Base-by-base conservation (phyloP, 116 monocot genomes). In the Trichopus zeylanicus region DNA sequence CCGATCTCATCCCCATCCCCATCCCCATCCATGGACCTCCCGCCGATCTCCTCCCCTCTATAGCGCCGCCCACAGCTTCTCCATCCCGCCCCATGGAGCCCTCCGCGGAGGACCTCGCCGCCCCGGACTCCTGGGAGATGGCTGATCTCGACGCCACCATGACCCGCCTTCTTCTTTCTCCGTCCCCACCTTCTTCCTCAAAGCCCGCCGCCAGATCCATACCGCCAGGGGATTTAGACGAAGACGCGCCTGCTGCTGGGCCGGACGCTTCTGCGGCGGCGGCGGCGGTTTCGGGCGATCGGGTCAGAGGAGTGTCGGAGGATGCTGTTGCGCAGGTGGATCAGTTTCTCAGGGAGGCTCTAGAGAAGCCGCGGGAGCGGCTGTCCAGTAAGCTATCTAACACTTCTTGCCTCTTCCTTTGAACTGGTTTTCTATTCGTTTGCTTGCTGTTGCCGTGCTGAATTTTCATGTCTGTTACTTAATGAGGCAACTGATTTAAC, bases 291-390 rank as follows among this genome's bases (percentile, higher is more conserved):
- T 1, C 65, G 37, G 66, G 30, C 19, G 67, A 59, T 31, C 29
- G 42, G 18, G 46, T 51, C 6, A 46, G 38, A 5, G 60, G 23
- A 32, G 21, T 63, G 5, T 55, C 67, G 33, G 79, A 77, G 51
- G 91, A 83, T 9, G 48, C 54, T 5, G 54, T 80, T 31, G 46
- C 22, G 34, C 82, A 80, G 70, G 89, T 89, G 22, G 94, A 94
- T 72, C 86, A 78, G 74, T 86, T 89, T 60, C 75, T 94, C 9
- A 72, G 75, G 30, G 94, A 89, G 67, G 94, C 94, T 9, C 53
- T 94, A 53, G 78, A 89, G 81, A 94, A 94, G 66, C 94, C 94
- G 1, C 70, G 94, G 37, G 94, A 94, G 48, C 74, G 94, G 29
- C 67, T 94, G 0, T 83, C 94, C 33, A 79, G 93, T 93, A 73